Evolutionary conservation across 208 protist species (phyloP).

Genomic region (Spongospora subterranea): DNA sequence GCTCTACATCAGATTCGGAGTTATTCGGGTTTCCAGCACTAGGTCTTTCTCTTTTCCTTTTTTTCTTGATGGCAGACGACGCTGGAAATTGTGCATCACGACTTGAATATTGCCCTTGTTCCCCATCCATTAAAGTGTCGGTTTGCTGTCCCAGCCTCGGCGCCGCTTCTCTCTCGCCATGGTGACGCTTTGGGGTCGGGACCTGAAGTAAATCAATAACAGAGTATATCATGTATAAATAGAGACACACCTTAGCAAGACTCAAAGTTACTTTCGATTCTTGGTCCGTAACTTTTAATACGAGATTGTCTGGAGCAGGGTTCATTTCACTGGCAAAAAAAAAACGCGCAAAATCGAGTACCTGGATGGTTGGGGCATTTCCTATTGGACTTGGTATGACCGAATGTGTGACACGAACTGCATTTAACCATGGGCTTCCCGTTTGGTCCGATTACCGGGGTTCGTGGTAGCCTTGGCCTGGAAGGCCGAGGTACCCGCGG

Average conservation of each 20-base stretch:
- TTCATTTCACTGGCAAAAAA: neutral
- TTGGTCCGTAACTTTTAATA: conserved; percentile 11
- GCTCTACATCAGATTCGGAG: neutral
- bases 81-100: neutral
- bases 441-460: conserved; percentile 10
- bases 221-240: neutral
- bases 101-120: neutral
- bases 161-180: conserved; percentile 32
- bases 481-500: conserved; percentile 10
- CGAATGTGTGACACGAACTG: conserved; percentile 34
- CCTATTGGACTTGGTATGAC: conserved; percentile 29
- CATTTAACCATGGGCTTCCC: conserved; percentile 52
- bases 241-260: neutral
- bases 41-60: neutral
- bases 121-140: neutral
- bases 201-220: neutral
- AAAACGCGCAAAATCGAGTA: neutral
- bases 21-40: neutral
- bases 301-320: neutral
- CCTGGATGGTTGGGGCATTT: conserved; percentile 50
- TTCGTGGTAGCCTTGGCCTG: neutral
- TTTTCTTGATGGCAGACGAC: neutral
- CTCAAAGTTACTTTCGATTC: conserved; percentile 36
- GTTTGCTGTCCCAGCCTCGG: neutral
- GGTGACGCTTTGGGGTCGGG: neutral